Evolutionary conservation across 2,329 filamentous ascomycete genomes (phyloP).

Genomic region (Chrysoporthe deuterocubensis): DNA sequence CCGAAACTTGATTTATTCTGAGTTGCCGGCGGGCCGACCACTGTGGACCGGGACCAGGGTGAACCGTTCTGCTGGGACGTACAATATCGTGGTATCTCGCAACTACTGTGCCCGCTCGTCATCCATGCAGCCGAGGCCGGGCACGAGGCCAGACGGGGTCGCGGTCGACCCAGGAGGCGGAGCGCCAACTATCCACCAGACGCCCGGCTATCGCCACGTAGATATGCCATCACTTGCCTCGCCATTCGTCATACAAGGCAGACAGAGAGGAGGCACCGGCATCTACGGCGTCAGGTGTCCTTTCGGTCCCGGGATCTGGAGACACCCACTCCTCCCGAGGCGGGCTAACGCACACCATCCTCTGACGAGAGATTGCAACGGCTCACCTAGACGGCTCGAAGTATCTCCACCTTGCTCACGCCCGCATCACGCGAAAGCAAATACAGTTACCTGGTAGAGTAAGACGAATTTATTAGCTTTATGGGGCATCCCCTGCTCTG

Average conservation of each 20-base stretch:
- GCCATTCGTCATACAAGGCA: too few relatives aligned
- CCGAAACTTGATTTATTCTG: background rate
- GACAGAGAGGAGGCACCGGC: background rate
- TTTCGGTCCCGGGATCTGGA: background rate
- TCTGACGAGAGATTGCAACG: background rate
- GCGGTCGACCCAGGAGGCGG: background rate
- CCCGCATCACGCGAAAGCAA: background rate
- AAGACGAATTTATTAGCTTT: background rate
- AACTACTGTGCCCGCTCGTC: background rate
- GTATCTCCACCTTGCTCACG: background rate
- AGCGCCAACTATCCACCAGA: background rate
- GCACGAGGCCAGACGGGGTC: background rate
- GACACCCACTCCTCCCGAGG: background rate
- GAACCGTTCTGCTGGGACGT: background rate
- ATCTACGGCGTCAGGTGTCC: too few relatives aligned
- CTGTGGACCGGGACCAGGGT: background rate
- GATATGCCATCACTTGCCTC: background rate
- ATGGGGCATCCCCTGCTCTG: background rate
- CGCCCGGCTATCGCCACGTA: background rate
- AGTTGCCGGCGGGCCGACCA: background rate
- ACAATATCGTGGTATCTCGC: background rate
- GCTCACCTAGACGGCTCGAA: background rate
- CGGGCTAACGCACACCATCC: background rate
- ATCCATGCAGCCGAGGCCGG: background rate
- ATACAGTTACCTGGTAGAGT: background rate